These are phyloP conservation scores for Sporobolomyces phaffii DNA, from an alignment of 768 basidiomycete genomes.

Conservation along the genomic window DNA sequence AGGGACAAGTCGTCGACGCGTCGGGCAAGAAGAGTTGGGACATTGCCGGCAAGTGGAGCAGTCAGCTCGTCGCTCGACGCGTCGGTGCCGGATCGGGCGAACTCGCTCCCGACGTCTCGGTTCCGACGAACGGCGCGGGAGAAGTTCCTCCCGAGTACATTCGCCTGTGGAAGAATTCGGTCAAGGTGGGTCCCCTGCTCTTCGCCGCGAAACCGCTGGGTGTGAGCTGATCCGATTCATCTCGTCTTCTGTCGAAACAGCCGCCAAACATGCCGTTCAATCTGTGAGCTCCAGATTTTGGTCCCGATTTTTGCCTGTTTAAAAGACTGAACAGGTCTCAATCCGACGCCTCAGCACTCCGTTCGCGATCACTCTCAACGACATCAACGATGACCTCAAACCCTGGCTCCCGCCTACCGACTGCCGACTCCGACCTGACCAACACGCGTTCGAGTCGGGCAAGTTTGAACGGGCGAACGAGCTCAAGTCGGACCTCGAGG, in stretches of 20 bases:
- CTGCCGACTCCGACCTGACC: slow-evolving; percentile 85
- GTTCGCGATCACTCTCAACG: slow-evolving; percentile 85
- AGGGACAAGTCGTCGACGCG: slow-evolving; percentile 68
- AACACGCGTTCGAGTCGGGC: slow-evolving; percentile 87
- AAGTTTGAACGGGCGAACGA: slow-evolving; percentile 75
- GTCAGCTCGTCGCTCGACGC: slow-evolving; percentile 79
- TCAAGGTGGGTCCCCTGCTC: slow-evolving; percentile 50
- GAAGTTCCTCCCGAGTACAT: slow-evolving; percentile 62
- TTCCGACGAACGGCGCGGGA: slow-evolving; percentile 51
- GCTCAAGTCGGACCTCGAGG: slow-evolving; percentile 74
- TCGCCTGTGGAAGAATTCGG: slow-evolving; percentile 86
- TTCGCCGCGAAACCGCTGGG: background rate
- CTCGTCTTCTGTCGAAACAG: slow-evolving; percentile 6
- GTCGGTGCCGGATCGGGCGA: slow-evolving; percentile 58
- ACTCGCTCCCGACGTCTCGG: slow-evolving; percentile 65
- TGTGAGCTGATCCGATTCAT: no score
- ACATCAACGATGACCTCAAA: slow-evolving; percentile 66
- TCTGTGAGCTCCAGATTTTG: slow-evolving; percentile 46
- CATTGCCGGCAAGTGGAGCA: slow-evolving; percentile 92
- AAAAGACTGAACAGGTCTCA: no score
- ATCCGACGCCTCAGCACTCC: no score
- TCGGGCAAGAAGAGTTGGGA: slow-evolving; percentile 67
- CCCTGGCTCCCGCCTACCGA: slow-evolving; percentile 81
- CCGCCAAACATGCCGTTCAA: slow-evolving; percentile 73
- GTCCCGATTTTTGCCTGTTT: background rate